phyloP scores from a whole-genome alignment of 2,329 filamentous ascomycete genomes.

The Aspergillus fructus region DNA sequence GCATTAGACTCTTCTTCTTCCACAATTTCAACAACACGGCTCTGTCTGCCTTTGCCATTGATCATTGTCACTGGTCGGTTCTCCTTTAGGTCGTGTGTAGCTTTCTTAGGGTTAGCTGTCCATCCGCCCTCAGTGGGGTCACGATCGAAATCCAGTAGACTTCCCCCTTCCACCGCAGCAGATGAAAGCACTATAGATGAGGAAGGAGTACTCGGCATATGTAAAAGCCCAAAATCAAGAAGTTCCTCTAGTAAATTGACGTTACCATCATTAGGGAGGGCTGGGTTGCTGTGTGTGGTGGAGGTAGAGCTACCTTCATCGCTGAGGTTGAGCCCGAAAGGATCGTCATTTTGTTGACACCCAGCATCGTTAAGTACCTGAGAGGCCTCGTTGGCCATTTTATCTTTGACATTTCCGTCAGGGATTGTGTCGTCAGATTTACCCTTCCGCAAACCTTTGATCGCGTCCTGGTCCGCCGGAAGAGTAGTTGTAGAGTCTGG shows the following conservation, averaged over 20 bases:
- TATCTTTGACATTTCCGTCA: not conserved
- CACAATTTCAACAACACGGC: not conserved
- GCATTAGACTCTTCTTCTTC: constrained; percentile 12
- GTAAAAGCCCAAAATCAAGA: constrained; percentile 21
- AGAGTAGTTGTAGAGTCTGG: not conserved
- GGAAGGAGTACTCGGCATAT: not conserved
- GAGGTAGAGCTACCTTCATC: not conserved
- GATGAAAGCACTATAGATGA: not conserved
- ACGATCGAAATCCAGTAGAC: constrained; percentile 18
- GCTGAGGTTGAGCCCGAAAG: constrained; percentile 12
- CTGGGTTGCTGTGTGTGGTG: not conserved
- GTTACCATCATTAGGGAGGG: not conserved
- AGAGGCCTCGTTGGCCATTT: not conserved
- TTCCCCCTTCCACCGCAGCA: not conserved
- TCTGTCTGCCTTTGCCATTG: not conserved
- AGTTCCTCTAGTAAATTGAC: constrained; percentile 20
- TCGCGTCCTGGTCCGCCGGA: not conserved
- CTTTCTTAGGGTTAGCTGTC: not conserved
- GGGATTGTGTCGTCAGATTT: not conserved
- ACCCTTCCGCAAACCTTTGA: not conserved
- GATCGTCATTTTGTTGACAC: constrained; percentile 11
- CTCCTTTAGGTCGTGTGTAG: not conserved
- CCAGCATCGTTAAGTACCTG: not conserved
- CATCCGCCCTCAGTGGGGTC: not conserved
- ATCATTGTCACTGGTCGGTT: not conserved